These are phyloP conservation scores for Paramyrothecium sp. DNA, from an alignment of 2,329 filamentous ascomycete species.

Conservation along the genomic window DNA sequence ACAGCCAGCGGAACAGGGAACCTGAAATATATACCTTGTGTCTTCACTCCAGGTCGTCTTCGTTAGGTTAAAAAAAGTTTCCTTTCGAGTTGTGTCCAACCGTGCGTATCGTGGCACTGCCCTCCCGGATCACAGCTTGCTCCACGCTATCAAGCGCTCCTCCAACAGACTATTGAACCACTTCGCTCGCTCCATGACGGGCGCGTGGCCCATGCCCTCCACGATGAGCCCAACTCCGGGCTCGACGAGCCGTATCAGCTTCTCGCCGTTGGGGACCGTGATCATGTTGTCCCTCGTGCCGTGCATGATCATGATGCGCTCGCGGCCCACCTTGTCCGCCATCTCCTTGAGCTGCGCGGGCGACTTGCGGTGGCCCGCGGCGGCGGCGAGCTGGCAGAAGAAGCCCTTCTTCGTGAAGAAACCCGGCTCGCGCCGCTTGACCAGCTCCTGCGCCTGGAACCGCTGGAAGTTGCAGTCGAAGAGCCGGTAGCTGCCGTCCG, in stretches of 20 bases:
- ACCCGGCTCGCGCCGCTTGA: constrained; percentile 62
- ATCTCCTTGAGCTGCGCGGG: constrained; percentile 50
- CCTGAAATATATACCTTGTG: neutral
- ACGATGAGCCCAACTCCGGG: constrained; percentile 62
- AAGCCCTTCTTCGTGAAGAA: constrained; percentile 68
- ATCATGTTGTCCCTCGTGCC: constrained; percentile 80
- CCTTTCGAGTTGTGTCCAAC: no score
- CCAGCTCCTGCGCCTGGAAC: constrained; percentile 76
- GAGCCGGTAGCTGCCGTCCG: constrained; percentile 35
- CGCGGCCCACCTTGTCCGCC: constrained; percentile 66
- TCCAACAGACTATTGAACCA: constrained; percentile 69
- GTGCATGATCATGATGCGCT: constrained; percentile 75
- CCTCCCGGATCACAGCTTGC: constrained; percentile 35
- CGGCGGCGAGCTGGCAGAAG: constrained; percentile 74
- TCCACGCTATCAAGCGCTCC: constrained; percentile 51
- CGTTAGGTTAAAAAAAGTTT: neutral
- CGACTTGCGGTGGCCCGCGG: constrained; percentile 77
- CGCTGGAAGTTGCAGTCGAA: constrained; percentile 80
- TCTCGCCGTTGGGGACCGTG: constrained; percentile 64
- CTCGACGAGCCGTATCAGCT: constrained; percentile 62
- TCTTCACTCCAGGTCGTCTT: neutral
- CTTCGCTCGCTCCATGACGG: constrained; percentile 66
- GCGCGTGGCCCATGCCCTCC: constrained; percentile 74
- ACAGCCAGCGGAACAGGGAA: neutral
- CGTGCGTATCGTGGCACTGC: neutral